Base-by-base conservation (phyloP, 345 rosid species). In the Euphorbia lathyris region DNA sequence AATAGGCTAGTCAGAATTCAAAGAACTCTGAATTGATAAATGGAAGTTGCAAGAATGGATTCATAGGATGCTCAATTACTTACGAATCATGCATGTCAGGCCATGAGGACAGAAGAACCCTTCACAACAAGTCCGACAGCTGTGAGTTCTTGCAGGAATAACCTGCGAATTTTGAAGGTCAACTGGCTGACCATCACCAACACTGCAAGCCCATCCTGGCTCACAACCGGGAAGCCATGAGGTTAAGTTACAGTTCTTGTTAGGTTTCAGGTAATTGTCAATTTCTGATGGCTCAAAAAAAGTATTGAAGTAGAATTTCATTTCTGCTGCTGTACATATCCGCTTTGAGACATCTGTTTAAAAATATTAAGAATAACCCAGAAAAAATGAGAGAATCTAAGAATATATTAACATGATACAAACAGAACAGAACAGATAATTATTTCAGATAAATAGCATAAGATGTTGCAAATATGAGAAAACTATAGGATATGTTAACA, bases 1-100 rank as follows among this genome's bases (percentile, higher is more conserved):
- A 36, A 2, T 67, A 67, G 26, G 14, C 17, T 2, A 51, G 45
- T 20, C 14, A 47, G 23, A 11, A 48, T 68, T 73, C 36, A 26
- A 66, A 42, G 43, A 53, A 63, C 68, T 52, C 27, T 56, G 8
- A 10, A 60, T 12, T 25, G 29, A 8, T 9, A 48, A 20, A 47
- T 30, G 38, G 58, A 66, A 45, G 66, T 58, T 5, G 13, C 58
- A 59, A 43, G 17, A 68, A 67, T 72, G 52, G 27, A 34, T 53
- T 36, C 20, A 65, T 52, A 52, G 23, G 67, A 63, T 73, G 50
- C 55, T 55, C 9, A 63, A 45, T 71, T 53, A 59, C 97, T 87
- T 82, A 95, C 97, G 96, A 43, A 92, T 90, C 99, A 95, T 95
- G 87, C 97, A 92, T 7, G 99, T 90, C 72, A 95, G 83, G 32